These are phyloP conservation scores for Phytopythium ostracodes DNA, from an alignment of 352 stramenopile species.

Conservation along the genomic window DNA sequence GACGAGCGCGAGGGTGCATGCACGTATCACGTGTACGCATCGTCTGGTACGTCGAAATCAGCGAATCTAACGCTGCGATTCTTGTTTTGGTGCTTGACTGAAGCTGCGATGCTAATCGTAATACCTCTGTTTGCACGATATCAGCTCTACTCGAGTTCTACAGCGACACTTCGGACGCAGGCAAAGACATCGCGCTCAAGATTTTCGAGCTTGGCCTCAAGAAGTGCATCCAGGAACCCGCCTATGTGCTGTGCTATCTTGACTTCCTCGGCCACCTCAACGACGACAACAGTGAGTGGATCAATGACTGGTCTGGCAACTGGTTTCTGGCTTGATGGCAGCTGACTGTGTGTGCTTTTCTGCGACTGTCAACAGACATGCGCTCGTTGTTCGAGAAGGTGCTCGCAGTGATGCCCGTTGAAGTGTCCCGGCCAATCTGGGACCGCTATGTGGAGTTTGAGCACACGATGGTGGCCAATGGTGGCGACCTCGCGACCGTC, in stretches of 20 bases:
- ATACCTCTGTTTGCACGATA: slow-evolving; percentile 1
- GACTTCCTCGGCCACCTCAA: slow-evolving; percentile 85
- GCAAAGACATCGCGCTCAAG: slow-evolving; percentile 85
- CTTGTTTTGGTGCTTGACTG: slow-evolving; percentile 5
- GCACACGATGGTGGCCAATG: slow-evolving; percentile 82
- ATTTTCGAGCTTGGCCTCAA: slow-evolving; percentile 88
- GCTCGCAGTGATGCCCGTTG: slow-evolving; percentile 77
- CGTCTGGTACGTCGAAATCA: slow-evolving; percentile 45
- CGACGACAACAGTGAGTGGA: slow-evolving; percentile 84
- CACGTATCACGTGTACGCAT: slow-evolving; percentile 80
- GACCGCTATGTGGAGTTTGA: slow-evolving; percentile 86
- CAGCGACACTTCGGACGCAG: slow-evolving; percentile 72
- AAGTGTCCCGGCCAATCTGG: slow-evolving; percentile 81
- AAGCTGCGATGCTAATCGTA: slow-evolving; percentile 5
- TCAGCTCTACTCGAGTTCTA: slow-evolving; percentile 84
- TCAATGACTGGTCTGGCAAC: not conserved
- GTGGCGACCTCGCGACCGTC: slow-evolving; percentile 77
- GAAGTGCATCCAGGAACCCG: slow-evolving; percentile 85
- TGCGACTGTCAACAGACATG: slow-evolving; percentile 55
- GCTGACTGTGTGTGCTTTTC: not conserved
- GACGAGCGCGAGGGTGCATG: slow-evolving; percentile 79
- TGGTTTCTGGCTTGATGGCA: not conserved
- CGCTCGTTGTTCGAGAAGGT: slow-evolving; percentile 87
- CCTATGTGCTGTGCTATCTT: slow-evolving; percentile 82
- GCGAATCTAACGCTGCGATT: not conserved